These are phyloP conservation scores for Physcomitrellopsis africana DNA, from an alignment of 225 moss, liverwort and hornwort genomes.

Conservation along the genomic window DNA sequence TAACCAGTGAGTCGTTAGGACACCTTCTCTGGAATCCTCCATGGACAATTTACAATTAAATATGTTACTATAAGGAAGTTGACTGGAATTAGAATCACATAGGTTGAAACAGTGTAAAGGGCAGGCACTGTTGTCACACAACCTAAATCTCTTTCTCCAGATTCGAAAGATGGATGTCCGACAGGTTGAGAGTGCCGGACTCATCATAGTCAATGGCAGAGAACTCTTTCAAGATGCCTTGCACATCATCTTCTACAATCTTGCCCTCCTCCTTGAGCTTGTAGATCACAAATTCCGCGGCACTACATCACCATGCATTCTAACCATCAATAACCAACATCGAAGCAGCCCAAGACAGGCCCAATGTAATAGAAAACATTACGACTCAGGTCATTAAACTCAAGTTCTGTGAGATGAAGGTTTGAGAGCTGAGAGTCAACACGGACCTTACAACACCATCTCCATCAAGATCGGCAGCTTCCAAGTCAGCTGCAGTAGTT, in stretches of 20 bases:
- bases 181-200: slow-evolving; percentile 57
- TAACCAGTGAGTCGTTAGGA: neutral
- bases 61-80: neutral
- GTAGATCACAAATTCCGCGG: slow-evolving; percentile 79
- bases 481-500: slow-evolving; percentile 67
- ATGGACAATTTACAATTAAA: neutral
- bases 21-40: neutral
- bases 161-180: slow-evolving; percentile 45
- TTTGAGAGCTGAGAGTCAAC: neutral
- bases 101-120: neutral
- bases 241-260: slow-evolving; percentile 62
- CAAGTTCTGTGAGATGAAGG: neutral
- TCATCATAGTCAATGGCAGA: slow-evolving; percentile 59
- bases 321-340: slow-evolving; percentile 23
- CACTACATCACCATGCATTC: slow-evolving; percentile 42
- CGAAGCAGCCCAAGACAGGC: neutral
- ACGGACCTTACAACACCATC: slow-evolving; percentile 69
- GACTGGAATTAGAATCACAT: neutral
- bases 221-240: slow-evolving; percentile 67
- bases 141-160: slow-evolving; percentile 28
- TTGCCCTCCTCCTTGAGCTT: slow-evolving; percentile 93
- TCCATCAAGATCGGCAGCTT: slow-evolving; percentile 75
- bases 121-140: neutral
- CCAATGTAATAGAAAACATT: neutral
- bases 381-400: neutral